Evolutionary conservation across 345 rosid species (phyloP).

Genomic region (Moringa oleifera): DNA sequence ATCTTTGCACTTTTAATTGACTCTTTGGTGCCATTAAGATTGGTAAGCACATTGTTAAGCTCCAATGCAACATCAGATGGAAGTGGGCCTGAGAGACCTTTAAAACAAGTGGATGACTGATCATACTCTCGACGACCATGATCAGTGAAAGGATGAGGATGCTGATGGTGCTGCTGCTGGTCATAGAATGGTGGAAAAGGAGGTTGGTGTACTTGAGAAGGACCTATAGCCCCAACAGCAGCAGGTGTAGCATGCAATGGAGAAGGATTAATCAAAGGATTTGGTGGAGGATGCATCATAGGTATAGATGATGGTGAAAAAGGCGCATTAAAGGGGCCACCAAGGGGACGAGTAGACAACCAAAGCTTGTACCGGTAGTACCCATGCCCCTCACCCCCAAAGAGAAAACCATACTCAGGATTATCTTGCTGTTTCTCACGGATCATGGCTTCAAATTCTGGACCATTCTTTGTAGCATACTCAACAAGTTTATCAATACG

Average conservation of each 20-base stretch:
- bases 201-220: conserved; percentile 72
- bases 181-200: conserved; percentile 79
- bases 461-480: conserved; percentile 87
- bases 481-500: conserved; percentile 96
- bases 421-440: conserved; percentile 93
- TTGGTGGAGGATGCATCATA: conserved; percentile 62
- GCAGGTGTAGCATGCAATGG: conserved; percentile 22
- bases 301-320: conserved; percentile 51
- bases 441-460: conserved; percentile 94
- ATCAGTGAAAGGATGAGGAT: conserved; percentile 46
- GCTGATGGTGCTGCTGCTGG: conserved; percentile 70
- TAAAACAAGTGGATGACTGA: conserved; percentile 52
- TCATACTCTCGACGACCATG: conserved; percentile 78
- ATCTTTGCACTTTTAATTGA: conserved; percentile 93
- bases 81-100: conserved; percentile 78
- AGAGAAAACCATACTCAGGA: conserved; percentile 81
- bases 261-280: conserved; percentile 57
- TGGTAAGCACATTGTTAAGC: conserved; percentile 61
- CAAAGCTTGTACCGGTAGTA: conserved; percentile 87
- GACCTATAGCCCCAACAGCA: conserved; percentile 42
- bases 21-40: conserved; percentile 94
- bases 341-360: conserved; percentile 57
- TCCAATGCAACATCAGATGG: conserved; percentile 88
- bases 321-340: conserved; percentile 56
- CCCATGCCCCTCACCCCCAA: conserved; percentile 91